Conservation (phyloP, 202 grass and related monocot genomes). For the Dendrocalamus latiflorus region DNA sequence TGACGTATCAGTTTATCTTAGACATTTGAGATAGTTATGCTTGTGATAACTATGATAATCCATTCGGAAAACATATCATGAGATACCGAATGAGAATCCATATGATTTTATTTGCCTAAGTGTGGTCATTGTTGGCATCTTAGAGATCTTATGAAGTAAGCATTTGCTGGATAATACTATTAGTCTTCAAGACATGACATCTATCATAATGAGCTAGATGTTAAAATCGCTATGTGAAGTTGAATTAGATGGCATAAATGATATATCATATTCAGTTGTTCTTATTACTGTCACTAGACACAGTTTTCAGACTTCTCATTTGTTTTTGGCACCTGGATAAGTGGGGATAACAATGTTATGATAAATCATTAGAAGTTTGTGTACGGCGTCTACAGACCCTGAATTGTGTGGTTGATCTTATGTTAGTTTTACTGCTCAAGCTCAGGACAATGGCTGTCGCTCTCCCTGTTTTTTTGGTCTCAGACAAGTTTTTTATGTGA, state of each 20-base stretch:
- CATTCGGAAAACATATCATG: background rate
- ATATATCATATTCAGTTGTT: background rate
- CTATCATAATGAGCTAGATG: background rate
- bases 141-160: slow-evolving; percentile 10
- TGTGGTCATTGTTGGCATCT: background rate
- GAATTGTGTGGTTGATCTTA: background rate
- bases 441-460: background rate
- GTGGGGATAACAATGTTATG: background rate
- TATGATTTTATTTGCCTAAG: background rate
- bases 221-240: background rate
- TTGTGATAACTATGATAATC: background rate
- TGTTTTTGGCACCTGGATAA: background rate
- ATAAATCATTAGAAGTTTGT: background rate
- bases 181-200: background rate
- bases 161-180: slow-evolving; percentile 6
- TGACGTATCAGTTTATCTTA: background rate
- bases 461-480: background rate
- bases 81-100: background rate
- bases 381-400: background rate
- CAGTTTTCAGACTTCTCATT: background rate
- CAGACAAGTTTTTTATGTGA: background rate
- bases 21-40: background rate
- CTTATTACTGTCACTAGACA: background rate
- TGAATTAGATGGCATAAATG: background rate
- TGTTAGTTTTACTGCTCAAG: background rate